phyloP scores from a whole-genome alignment of 345 rosid species.

The Eucalyptus tenuipes region DNA sequence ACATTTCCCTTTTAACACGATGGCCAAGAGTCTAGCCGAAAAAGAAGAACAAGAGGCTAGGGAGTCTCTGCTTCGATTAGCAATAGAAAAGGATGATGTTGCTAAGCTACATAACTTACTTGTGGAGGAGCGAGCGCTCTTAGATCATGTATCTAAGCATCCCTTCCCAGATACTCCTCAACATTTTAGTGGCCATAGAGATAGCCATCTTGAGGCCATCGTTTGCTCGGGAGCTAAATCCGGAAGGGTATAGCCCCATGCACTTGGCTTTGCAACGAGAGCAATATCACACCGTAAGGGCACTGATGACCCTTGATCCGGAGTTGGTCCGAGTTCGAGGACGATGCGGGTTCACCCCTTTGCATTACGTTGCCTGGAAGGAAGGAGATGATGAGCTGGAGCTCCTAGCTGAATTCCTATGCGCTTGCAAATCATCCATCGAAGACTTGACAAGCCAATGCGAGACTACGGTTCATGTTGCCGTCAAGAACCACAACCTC shows the following conservation, averaged over 20 bases:
- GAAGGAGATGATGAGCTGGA: accelerated
- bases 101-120: not conserved
- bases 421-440: not conserved
- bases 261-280: not conserved
- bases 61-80: not conserved
- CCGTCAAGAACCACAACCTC: too few species aligned
- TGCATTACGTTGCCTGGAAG: not conserved
- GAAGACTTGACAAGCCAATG: not conserved
- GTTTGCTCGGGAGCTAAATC: not conserved
- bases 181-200: not conserved
- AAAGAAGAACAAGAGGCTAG: not conserved
- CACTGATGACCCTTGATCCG: not conserved
- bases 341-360: not conserved
- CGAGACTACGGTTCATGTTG: not conserved
- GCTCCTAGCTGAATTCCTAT: not conserved
- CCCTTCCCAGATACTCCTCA: too few species aligned
- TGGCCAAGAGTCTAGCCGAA: not conserved
- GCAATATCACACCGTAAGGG: accelerated
- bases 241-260: not conserved
- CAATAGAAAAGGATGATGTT: not conserved
- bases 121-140: not conserved
- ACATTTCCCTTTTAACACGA: not conserved
- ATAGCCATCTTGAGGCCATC: not conserved
- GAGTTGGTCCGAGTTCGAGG: not conserved
- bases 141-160: not conserved